A percentile compares a stretch with the other conserved stretches of the same genome.
phyloP scores from a whole-genome alignment of 768 basidiomycete genomes.

The Xerocomellus chrysenteron region DNA sequence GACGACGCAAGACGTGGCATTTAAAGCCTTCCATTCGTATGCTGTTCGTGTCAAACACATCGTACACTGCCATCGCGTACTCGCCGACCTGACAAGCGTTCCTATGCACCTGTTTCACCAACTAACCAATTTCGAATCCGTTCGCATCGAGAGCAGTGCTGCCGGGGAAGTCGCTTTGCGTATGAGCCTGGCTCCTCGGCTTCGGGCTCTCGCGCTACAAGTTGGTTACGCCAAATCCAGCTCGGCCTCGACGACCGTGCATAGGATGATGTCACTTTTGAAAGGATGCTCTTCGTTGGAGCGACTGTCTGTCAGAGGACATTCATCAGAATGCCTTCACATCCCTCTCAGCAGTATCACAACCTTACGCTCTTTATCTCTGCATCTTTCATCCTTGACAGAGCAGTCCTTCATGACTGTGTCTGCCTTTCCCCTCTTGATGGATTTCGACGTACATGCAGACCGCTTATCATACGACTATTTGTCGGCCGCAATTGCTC shows the following conservation, averaged over 20 bases:
- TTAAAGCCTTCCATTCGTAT: conserved; percentile 19
- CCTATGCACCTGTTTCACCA: conserved; percentile 1
- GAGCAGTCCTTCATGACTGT: conserved; percentile 37
- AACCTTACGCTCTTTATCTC: conserved; percentile 36
- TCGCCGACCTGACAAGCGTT: conserved; percentile 4
- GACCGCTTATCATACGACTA: conserved; percentile 34
- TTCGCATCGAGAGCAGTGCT: conserved; percentile 19
- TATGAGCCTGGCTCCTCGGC: conserved; percentile 35
- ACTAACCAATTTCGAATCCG: conserved; percentile 19
- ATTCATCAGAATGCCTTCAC: conserved; percentile 29
- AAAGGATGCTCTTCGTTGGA: conserved; percentile 31
- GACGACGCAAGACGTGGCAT: background rate
- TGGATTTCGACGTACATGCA: conserved; percentile 45
- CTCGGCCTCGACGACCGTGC: conserved; percentile 24
- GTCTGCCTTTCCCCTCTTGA: conserved; percentile 37
- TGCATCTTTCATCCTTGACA: conserved; percentile 42
- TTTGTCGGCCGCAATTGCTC: conserved; percentile 6
- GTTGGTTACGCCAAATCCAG: conserved; percentile 20
- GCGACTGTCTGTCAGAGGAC: conserved; percentile 41
- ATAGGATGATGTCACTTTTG: conserved; percentile 23
- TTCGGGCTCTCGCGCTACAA: conserved; percentile 39
- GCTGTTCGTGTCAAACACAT: conserved; percentile 26
- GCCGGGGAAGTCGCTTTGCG: conserved; percentile 9
- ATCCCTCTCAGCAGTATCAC: conserved; percentile 33
- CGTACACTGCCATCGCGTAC: conserved; percentile 17